Percentiles rank a stretch among this genome's conserved stretches.
phyloP scores from a whole-genome alignment of 192 early-diverging fungal species.

The Linnemannia zychae region DNA sequence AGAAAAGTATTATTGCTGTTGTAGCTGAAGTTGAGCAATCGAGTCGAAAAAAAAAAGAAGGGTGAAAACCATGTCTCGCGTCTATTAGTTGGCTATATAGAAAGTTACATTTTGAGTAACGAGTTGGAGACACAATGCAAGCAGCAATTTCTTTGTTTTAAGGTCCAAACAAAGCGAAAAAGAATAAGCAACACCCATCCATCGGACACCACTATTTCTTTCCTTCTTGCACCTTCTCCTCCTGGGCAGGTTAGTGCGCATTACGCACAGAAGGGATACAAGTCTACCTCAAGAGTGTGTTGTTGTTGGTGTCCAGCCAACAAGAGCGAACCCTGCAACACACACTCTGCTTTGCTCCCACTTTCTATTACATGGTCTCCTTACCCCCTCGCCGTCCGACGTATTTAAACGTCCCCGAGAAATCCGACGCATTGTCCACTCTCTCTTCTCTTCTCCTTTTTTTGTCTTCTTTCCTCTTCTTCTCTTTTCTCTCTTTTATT shows the following conservation, averaged over 20 bases:
- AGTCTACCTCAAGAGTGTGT: neutral
- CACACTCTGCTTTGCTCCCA: neutral
- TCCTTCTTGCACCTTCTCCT: neutral
- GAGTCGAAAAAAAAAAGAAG: neutral
- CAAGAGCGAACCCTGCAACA: neutral
- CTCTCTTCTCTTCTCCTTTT: neutral
- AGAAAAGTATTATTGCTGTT: neutral
- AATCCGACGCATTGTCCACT: constrained; percentile 8
- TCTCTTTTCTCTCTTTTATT: neutral
- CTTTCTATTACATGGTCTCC: neutral
- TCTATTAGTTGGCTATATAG: neutral
- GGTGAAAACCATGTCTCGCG: neutral
- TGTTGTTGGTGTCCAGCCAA: neutral
- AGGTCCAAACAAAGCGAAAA: neutral
- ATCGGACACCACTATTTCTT: neutral
- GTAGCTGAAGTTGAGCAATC: neutral
- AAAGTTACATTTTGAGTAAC: neutral
- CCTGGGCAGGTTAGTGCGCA: neutral
- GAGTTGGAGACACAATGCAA: neutral
- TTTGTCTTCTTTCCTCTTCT: neutral
- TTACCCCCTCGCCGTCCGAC: neutral
- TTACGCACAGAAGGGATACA: neutral
- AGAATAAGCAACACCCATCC: neutral
- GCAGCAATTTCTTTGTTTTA: neutral
- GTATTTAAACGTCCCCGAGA: constrained; percentile 12